These are phyloP conservation scores for Antitrichia curtipendula DNA, from an alignment of 225 moss, liverwort and hornwort genomes.

Conservation along the genomic window DNA sequence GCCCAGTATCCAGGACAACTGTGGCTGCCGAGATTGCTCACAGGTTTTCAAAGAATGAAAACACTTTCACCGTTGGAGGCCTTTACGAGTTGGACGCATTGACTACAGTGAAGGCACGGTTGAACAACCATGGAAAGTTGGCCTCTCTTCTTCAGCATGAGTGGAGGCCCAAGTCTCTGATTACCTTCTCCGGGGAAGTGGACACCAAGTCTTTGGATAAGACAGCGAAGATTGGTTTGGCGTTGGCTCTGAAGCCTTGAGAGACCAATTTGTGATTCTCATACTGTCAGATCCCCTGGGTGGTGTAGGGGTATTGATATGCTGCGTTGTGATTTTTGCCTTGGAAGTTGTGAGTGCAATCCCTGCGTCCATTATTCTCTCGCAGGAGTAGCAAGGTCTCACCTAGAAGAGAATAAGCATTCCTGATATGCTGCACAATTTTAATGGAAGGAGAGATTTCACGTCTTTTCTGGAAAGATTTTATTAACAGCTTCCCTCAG, in stretches of 20 bases:
- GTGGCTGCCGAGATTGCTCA: slow-evolving; percentile 94
- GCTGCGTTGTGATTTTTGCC: slow-evolving; percentile 48
- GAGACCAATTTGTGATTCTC: background rate
- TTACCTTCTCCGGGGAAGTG: slow-evolving; percentile 93
- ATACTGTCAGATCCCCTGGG: slow-evolving; percentile 2
- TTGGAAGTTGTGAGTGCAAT: slow-evolving; percentile 34
- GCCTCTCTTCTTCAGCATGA: slow-evolving; percentile 92
- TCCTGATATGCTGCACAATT: slow-evolving; percentile 34
- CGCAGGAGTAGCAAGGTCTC: slow-evolving; percentile 32
- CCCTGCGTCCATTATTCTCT: slow-evolving; percentile 29
- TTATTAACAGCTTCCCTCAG: background rate
- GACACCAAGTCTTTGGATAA: slow-evolving; percentile 98
- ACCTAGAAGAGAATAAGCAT: slow-evolving; percentile 32
- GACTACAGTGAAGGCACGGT: slow-evolving; percentile 79
- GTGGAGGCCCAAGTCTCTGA: slow-evolving; percentile 96
- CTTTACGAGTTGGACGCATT: slow-evolving; percentile 86
- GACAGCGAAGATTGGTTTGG: slow-evolving; percentile 98
- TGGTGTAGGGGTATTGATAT: slow-evolving; percentile 11
- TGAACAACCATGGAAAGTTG: slow-evolving; percentile 96
- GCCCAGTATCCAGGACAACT: slow-evolving; percentile 71
- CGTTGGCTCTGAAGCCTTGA: slow-evolving; percentile 90
- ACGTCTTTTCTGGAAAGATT: slow-evolving; percentile 6
- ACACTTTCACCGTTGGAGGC: slow-evolving; percentile 98
- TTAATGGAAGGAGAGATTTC: slow-evolving; percentile 23
- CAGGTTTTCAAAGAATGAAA: slow-evolving; percentile 96